Evolutionary conservation across 345 rosid genomes (phyloP).

Genomic region (Aegle marmelos): DNA sequence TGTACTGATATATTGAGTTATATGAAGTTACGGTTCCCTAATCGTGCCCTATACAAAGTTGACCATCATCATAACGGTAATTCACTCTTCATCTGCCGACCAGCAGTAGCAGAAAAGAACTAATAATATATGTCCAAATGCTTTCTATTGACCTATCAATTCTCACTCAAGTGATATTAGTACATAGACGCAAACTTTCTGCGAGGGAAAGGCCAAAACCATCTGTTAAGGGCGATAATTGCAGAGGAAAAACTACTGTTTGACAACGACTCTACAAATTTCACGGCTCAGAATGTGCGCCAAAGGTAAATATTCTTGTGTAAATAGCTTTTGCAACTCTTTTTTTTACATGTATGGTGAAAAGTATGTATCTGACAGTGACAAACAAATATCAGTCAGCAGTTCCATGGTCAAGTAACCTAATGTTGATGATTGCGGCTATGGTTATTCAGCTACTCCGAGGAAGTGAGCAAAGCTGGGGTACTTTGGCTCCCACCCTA

Average conservation of each 20-base stretch:
- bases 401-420: background rate
- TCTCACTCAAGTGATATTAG: too few species aligned
- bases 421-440: background rate
- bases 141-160: background rate
- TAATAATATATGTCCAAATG: background rate
- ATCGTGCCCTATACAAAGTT: background rate
- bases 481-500: constrained; percentile 91
- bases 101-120: background rate
- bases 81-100: background rate
- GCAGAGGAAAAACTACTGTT: background rate
- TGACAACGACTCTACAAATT: background rate
- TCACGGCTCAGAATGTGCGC: background rate
- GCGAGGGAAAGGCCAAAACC: background rate
- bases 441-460: constrained; percentile 42
- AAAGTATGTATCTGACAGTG: background rate
- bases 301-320: background rate
- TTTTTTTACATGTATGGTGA: background rate
- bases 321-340: background rate
- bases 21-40: background rate
- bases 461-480: constrained; percentile 80
- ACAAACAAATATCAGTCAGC: background rate
- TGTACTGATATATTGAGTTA: background rate
- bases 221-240: background rate
- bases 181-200: background rate
- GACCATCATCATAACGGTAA: background rate